Evolutionary conservation across 768 basidiomycete genomes (phyloP).

Genomic region (Mrakia gelida): DNA sequence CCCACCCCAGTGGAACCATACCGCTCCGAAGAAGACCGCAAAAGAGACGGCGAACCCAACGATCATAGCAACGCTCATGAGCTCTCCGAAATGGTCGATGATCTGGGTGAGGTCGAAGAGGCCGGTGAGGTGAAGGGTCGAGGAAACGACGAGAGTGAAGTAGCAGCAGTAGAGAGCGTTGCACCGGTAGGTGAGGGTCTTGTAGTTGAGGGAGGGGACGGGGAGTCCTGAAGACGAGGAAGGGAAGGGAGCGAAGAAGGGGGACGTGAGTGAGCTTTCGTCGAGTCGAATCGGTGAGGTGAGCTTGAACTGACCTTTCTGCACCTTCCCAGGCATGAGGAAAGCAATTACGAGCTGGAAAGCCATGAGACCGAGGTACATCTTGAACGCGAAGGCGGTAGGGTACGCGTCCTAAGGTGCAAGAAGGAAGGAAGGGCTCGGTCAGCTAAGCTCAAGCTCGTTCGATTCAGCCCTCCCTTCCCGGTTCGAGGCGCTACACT

Average conservation of each 20-base stretch:
- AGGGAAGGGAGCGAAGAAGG: not conserved
- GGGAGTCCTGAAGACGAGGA: slow-evolving; percentile 58
- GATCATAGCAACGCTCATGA: slow-evolving; percentile 94
- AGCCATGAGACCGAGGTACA: slow-evolving; percentile 80
- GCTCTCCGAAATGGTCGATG: slow-evolving; percentile 90
- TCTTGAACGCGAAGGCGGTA: slow-evolving; percentile 78
- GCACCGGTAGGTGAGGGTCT: slow-evolving; percentile 30
- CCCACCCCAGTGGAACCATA: slow-evolving; percentile 58
- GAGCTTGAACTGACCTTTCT: slow-evolving; percentile 55
- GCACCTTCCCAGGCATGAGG: slow-evolving; percentile 84
- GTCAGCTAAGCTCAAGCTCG: not conserved
- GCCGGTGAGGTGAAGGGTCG: slow-evolving; percentile 37
- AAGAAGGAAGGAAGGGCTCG: not conserved
- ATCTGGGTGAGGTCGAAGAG: slow-evolving; percentile 89
- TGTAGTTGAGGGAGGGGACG: slow-evolving; percentile 88
- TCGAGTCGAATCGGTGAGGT: not conserved
- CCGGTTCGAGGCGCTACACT: slow-evolving; percentile 38
- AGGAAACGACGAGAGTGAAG: slow-evolving; percentile 24
- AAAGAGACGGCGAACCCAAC: slow-evolving; percentile 78
- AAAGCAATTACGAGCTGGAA: slow-evolving; percentile 87
- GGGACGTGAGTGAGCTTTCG: not conserved
- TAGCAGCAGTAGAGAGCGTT: slow-evolving; percentile 31
- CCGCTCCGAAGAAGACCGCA: slow-evolving; percentile 71
- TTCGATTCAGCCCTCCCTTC: no score
- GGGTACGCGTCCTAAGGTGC: slow-evolving; percentile 81